Evolutionary conservation across 768 basidiomycete genomes (phyloP).

Genomic region (Pisolithus orientalis): DNA sequence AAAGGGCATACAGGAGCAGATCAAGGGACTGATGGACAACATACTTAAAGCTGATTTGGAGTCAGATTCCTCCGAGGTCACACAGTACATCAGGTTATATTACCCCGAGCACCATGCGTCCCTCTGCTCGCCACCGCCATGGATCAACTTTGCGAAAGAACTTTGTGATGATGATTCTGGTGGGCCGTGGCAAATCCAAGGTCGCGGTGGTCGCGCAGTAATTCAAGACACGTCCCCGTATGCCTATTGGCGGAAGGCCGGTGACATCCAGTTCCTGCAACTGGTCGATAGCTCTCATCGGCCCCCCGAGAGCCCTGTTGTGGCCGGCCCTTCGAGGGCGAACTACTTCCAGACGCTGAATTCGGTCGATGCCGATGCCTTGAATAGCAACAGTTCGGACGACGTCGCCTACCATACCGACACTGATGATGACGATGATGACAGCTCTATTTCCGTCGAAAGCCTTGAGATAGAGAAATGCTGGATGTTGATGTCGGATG

Average conservation of each 20-base stretch:
- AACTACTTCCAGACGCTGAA: conserved; percentile 15
- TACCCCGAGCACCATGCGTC: conserved; percentile 44
- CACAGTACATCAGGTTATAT: conserved; percentile 35
- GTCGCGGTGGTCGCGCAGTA: conserved; percentile 17
- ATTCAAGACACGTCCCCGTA: conserved; percentile 31
- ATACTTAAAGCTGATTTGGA: conserved; percentile 29
- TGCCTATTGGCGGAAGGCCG: conserved; percentile 43
- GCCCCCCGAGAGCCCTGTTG: not conserved
- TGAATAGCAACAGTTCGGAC: not conserved
- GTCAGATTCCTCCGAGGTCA: conserved; percentile 33
- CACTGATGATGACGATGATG: conserved; percentile 11
- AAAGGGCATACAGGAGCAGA: conserved; percentile 40
- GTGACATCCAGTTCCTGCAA: conserved; percentile 44
- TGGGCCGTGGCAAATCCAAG: conserved; percentile 31
- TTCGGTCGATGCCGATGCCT: not conserved
- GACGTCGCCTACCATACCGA: conserved; percentile 6
- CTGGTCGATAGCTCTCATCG: not conserved
- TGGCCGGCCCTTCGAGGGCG: conserved; percentile 2
- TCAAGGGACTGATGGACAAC: conserved; percentile 40
- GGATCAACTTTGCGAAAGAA: conserved; percentile 32
- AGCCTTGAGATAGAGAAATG: conserved; percentile 19
- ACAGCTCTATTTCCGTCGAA: not conserved
- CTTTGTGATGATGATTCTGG: conserved; percentile 13
- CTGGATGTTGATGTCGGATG: conserved; percentile 20
- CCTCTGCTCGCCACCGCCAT: conserved; percentile 39